Evolutionary conservation across 495 filamentous ascomycete species (phyloP).

Genomic region (Aspergillus homomorphus): DNA sequence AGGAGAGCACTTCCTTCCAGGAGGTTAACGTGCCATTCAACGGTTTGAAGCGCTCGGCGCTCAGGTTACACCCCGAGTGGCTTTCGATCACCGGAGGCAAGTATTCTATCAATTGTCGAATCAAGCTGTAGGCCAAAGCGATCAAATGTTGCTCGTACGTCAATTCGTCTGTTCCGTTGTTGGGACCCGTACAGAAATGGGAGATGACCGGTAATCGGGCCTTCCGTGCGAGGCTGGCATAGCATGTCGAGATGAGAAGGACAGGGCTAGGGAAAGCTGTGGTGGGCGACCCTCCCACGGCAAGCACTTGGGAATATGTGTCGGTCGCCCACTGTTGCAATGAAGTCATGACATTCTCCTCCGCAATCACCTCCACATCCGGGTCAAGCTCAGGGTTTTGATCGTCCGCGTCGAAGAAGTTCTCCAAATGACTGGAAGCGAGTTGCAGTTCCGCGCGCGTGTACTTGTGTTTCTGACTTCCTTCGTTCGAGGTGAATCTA

Average conservation of each 20-base stretch:
- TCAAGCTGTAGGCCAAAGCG: conserved; percentile 46
- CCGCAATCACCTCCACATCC: conserved; percentile 30
- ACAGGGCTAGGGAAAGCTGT: conserved; percentile 30
- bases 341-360: conserved; percentile 32
- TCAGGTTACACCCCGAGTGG: conserved; percentile 37
- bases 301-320: conserved; percentile 37
- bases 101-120: conserved; percentile 46
- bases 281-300: conserved; percentile 35
- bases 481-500: conserved; percentile 26
- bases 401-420: conserved; percentile 41
- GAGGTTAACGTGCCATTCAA: conserved; percentile 37
- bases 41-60: conserved; percentile 37
- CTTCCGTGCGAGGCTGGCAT: conserved; percentile 33
- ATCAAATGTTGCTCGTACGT: conserved; percentile 40
- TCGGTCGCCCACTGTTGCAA: conserved; percentile 40
- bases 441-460: conserved; percentile 41
- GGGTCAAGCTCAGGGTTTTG: conserved; percentile 35
- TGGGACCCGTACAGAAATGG: conserved; percentile 41
- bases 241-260: conserved; percentile 39
- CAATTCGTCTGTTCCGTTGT: conserved; percentile 22
- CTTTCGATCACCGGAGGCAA: conserved; percentile 42
- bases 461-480: conserved; percentile 39
- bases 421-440: conserved; percentile 42
- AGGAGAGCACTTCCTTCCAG: conserved; percentile 42
- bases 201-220: conserved; percentile 40